Evolutionary conservation across 1,284 basidiomycete genomes (phyloP), one percentile per base, ranked within the genome.

Genomic region (Apiotrichum veenhuisii): DNA sequence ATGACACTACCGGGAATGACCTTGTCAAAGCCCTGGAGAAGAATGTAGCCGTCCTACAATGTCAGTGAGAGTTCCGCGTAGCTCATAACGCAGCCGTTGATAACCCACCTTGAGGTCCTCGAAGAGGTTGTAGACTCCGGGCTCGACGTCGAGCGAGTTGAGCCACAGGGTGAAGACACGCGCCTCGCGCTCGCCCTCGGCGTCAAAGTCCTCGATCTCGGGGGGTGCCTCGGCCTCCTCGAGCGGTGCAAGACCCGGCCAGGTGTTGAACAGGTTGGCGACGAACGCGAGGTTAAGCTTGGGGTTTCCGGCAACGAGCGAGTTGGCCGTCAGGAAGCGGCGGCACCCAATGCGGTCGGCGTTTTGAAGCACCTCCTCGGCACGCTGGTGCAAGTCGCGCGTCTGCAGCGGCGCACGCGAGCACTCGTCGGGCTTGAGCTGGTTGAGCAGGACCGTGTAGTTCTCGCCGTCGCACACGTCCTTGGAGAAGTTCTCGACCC

Each of bases 281-380:
- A 98, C 95, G 75, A 98, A 98, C 5, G 96, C 95, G 59, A 98
- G 87, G 78, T 98, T 98, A 47, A 98, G 83, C 72, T 95, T 93
- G n/a, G 93, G 93, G 75, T 98, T 98, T 20, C 96, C 95, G 5
- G 91, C 80, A 23, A 97, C 84, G 64, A 98, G 86, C 18, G 94
- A 89, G 23, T 90, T 87, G 0, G 91, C 85, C 0, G 95, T 95
- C 33, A 98, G 82, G 80, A 96, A 98, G 74, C 97, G 96, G 64
- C 94, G 84, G 79, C 95, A 98, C 25, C 90, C 91, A 65, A 98
- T 98, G 52, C 82, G 83, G 61, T 89, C 95, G 18, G 95, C 95
- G 66, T 95, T 94, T 80, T 94, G 87, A 12, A 98, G 83, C 25
- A 97, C 84, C 79, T 93, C 83, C 75, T 97, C 94, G 5, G 93